Evolutionary conservation across 2,329 filamentous ascomycete genomes (phyloP), one percentile per base, ranked within the genome.

Genomic region (Arachnomyces sp.): DNA sequence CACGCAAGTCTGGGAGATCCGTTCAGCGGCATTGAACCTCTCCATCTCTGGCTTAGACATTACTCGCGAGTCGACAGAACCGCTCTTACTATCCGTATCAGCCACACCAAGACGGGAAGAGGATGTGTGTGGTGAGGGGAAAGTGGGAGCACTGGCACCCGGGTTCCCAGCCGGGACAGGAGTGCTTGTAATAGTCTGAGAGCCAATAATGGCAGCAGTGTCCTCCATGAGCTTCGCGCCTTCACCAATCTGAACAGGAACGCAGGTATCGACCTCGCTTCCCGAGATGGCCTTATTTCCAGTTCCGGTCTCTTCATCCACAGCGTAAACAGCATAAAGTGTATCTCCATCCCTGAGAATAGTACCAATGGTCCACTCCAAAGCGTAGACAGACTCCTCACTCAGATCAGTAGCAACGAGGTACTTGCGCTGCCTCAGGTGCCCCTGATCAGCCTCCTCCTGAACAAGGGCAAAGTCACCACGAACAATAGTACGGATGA

Each of bases 361-460:
- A 0, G 90, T 96, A 6, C 92, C 92, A 41, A 98, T 89, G 0
- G 90, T 92, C 92, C 92, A 98, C 61, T 98, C 92, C 25, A 98
- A 72, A 1, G 92, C 92, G 60, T 96, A 93, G 5, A 86, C 85
- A 3, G 90, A 89, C 65, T 98, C 92, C 29, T 92, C 85, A 51
- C 89, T 95, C 3, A 96, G 68, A 61, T 98, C 92, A 0, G 87
- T 95, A 2, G 92, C 90, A n/a, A 95, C 88, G 12, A 98, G 69
- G 58, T 96, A 98, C 54, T 92, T 93, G 39, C 92, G 77, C 45
- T 90, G 76, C 39, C 84, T 78, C 36, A 84, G 79, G 36, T 85
- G 74, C 38, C 87, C 85, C 9, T 86, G 82, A 42, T 89, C 81
- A 0, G 84, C 84, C 54, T 89, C 80, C 49, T 82, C 75, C 32